A percentile compares a stretch with the other conserved stretches of the same genome.
phyloP scores from a whole-genome alignment of 2,329 filamentous ascomycete genomes.

The Aspergillus cejpii region DNA sequence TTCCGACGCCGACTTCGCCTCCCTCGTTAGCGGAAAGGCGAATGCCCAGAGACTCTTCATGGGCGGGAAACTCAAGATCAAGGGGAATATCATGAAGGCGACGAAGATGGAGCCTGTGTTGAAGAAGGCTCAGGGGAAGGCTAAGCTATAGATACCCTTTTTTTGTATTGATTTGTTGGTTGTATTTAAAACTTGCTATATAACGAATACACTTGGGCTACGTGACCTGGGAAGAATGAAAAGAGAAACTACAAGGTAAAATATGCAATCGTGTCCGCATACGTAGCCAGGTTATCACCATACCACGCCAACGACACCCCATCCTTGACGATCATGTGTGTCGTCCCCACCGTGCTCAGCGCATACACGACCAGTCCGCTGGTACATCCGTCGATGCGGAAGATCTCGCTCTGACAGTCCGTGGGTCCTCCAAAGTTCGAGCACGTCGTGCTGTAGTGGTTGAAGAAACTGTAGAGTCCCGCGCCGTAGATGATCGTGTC shows the following conservation, averaged over 20 bases:
- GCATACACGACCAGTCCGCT: conserved; percentile 40
- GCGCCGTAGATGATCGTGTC: conserved; percentile 47
- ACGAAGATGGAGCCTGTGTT: conserved; percentile 92
- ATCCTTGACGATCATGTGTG: conserved; percentile 43
- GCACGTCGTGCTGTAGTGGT: conserved; percentile 46
- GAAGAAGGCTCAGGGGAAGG: conserved; percentile 76
- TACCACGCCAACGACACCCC: conserved; percentile 40
- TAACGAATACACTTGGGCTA: conserved; percentile 2
- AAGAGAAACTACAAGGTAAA: conserved; percentile 22
- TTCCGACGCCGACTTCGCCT: conserved; percentile 78
- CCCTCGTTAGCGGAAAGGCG: conserved; percentile 76
- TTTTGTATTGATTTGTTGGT: conserved; percentile 4
- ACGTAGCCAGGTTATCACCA: conserved; percentile 45
- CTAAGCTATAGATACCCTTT: conserved; percentile 62
- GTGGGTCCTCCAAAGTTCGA: conserved; percentile 35
- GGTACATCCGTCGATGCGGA: conserved; percentile 41
- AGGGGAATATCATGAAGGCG: conserved; percentile 96
- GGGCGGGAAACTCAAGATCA: conserved; percentile 97
- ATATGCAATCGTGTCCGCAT: conserved; percentile 39
- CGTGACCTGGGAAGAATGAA: background rate
- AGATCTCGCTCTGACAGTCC: conserved; percentile 46
- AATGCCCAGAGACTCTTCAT: conserved; percentile 96
- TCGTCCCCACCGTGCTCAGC: conserved; percentile 44
- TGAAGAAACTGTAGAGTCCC: conserved; percentile 51
- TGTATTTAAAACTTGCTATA: conserved; percentile 11